Conservation (phyloP, 139 green algal species). For the Diplosphaera chodatii region DNA sequence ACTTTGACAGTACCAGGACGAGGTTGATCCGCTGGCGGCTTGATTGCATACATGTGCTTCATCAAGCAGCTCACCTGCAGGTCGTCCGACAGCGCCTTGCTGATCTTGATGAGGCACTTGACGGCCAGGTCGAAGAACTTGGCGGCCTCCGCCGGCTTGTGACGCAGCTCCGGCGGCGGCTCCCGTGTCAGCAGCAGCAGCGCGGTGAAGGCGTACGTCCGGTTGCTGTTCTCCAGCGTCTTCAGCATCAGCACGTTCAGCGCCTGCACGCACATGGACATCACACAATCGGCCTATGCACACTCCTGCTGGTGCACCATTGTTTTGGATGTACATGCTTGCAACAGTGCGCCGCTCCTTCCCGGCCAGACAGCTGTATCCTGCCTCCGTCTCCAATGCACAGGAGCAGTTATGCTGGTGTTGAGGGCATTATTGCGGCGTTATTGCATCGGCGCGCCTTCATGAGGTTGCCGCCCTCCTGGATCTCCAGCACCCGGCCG, state of each 20-base stretch:
- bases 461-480: slow-evolving; percentile 52
- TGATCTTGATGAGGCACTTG: slow-evolving; percentile 97
- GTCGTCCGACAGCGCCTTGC: slow-evolving; percentile 59
- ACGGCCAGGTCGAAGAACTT: slow-evolving; percentile 87
- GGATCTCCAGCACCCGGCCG: slow-evolving; percentile 36
- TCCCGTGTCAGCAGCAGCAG: slow-evolving; percentile 70
- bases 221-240: slow-evolving; percentile 77
- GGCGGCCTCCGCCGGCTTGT: not conserved
- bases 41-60: too few relatives aligned
- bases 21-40: too few relatives aligned
- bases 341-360: too few relatives aligned
- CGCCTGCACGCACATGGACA: slow-evolving; percentile 24
- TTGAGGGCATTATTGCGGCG: too few relatives aligned
- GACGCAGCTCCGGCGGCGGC: slow-evolving; percentile 24
- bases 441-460: slow-evolving; percentile 19
- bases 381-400: too few relatives aligned
- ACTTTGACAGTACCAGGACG: too few relatives aligned
- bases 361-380: too few relatives aligned
- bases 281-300: too few relatives aligned
- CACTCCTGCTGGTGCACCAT: too few relatives aligned
- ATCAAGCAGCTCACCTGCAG: slow-evolving; percentile 34
- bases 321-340: slow-evolving; percentile 32
- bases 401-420: too few relatives aligned
- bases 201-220: slow-evolving; percentile 63
- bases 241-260: slow-evolving; percentile 95